phyloP scores from a whole-genome alignment of 1,139 yeast species.

The Blastobotrys ciferrii region DNA sequence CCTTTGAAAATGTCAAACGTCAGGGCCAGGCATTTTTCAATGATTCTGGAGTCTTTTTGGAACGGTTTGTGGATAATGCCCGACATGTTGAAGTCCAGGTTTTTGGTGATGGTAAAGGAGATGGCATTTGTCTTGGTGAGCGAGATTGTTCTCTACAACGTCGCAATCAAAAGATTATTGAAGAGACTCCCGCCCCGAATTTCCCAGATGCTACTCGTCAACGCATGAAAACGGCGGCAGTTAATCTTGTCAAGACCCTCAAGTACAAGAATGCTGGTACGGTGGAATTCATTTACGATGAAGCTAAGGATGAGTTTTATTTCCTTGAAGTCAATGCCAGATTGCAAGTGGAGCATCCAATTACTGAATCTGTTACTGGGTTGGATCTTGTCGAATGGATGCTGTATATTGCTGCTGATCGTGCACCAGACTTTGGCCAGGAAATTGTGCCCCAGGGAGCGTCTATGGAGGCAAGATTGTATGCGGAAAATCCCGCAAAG shows the following conservation, averaged over 20 bases:
- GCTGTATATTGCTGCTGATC: constrained; percentile 86
- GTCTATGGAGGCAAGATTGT: constrained; percentile 93
- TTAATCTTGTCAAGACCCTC: constrained; percentile 73
- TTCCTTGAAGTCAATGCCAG: constrained; percentile 96
- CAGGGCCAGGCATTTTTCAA: constrained; percentile 93
- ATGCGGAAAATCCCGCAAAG: constrained; percentile 95
- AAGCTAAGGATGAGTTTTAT: constrained; percentile 80
- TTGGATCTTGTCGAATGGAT: constrained; percentile 96
- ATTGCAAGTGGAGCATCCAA: constrained; percentile 96
- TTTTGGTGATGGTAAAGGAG: constrained; percentile 92
- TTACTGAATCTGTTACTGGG: constrained; percentile 93
- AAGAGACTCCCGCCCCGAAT: constrained; percentile 97
- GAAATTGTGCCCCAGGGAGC: constrained; percentile 64
- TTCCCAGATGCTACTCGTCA: constrained; percentile 75
- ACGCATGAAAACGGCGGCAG: constrained; percentile 80
- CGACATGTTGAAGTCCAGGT: constrained; percentile 96
- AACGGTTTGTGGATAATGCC: constrained; percentile 88
- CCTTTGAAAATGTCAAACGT: constrained; percentile 86
- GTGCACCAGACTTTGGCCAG: constrained; percentile 71
- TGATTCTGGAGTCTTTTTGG: constrained; percentile 91
- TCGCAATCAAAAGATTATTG: constrained; percentile 93
- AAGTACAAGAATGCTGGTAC: constrained; percentile 96
- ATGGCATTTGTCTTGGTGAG: constrained; percentile 91
- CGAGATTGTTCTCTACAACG: constrained; percentile 97
- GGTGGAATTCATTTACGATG: constrained; percentile 91